phyloP scores from a whole-genome alignment of 371 early-diverging fungal species.

The Haplosporangium sp. region DNA sequence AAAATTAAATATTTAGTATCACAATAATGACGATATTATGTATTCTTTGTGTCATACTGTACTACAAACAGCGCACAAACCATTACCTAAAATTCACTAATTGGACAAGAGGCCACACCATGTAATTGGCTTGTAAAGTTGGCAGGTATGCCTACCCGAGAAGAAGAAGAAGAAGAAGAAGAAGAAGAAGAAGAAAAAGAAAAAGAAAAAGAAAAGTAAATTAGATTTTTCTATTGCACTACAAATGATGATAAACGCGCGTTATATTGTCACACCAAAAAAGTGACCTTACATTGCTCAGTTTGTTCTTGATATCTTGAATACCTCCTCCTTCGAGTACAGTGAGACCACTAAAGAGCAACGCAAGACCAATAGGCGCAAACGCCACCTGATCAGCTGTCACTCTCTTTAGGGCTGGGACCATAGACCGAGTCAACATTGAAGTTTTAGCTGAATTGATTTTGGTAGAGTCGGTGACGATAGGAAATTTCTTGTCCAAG shows the following conservation, averaged over 20 bases:
- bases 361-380: conserved; percentile 78
- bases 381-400: conserved; percentile 76
- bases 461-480: conserved; percentile 18
- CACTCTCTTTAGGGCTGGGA: conserved; percentile 61
- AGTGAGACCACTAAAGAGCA: conserved; percentile 78
- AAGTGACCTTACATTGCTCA: conserved; percentile 40
- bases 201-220: no score
- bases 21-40: neutral
- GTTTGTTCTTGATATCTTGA: conserved; percentile 70
- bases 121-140: conserved; percentile 82
- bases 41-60: no score
- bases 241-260: no score
- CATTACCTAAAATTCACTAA: conserved; percentile 77
- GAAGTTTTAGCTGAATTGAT: conserved; percentile 3
- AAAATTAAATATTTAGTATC: neutral
- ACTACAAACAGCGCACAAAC: no score
- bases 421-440: conserved; percentile 11
- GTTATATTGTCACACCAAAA: neutral
- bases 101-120: conserved; percentile 86
- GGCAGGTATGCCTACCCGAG: conserved; percentile 58
- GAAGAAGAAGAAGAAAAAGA: no score
- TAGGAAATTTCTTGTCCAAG: conserved; percentile 75
- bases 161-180: neutral
- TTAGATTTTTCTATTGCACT: no score
- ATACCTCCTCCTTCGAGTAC: conserved; percentile 69